Evolutionary conservation across 192 early-diverging fungal species (phyloP), one percentile per base, ranked within the genome.

Genomic region (Podila minutissima): DNA sequence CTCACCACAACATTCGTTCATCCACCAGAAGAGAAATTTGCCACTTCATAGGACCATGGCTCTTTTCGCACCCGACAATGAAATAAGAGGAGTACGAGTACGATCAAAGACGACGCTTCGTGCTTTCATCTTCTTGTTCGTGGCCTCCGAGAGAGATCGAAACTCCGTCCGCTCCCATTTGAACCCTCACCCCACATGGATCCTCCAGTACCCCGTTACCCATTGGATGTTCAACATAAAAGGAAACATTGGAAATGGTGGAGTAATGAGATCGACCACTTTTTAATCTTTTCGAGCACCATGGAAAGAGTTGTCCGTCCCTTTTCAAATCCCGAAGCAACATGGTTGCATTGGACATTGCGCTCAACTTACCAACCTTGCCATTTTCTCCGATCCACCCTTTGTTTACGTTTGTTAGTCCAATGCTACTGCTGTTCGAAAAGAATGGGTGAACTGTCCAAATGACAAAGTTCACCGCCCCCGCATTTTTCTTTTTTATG

Each of bases 391-490:
- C 41, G 41, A 46, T 46, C 15, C 41, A 46, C n/a, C 4, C 10
- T 20, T 64, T 46, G 37, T 41, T 24, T 38, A 26, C 51, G 12
- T 67, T 32, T 24, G 11, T 33, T 6, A 6, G 11, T 33, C 19
- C 2, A 58, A 22, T 33, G 38, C 29, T n/a, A 37, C n/a, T n/a
- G n/a, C n/a, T n/a, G n/a, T 46, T 19, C 19, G 5, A 19, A 17
- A 38, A 51, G 28, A 33, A 10, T 46, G 20, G 41, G 63, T 20
- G 17, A 32, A 10, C 10, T 12, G 33, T 22, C 12, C 37, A 20
- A 19, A 26, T 9, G 31, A 58, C 59, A 28, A 64, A 64, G 35
- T 66, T 73, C 71, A 66, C 71, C 71, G 71, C 71, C 71, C 71
- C 71, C 71, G 71, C 71, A 73, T 46, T 73, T 71, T 73, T 60